These are phyloP conservation scores for Psidium friedrichsthalianum DNA, from an alignment of 345 rosid species.

Conservation along the genomic window DNA sequence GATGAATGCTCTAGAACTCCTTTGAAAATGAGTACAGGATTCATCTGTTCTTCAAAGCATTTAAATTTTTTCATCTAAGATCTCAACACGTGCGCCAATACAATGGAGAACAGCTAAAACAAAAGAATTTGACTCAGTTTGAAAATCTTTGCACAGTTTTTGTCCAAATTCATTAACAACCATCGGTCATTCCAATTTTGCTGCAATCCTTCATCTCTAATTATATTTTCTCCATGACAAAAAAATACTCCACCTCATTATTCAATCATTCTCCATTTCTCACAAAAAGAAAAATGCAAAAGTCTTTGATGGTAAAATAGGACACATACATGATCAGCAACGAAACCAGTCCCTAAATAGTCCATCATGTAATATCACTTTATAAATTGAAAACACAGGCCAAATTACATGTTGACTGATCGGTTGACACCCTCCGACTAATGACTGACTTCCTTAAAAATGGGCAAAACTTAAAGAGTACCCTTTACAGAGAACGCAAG, in stretches of 20 bases:
- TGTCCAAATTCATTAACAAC: neutral
- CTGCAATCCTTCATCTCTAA: neutral
- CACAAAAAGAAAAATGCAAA: rapidly evolving
- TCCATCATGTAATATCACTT: neutral
- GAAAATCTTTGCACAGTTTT: neutral
- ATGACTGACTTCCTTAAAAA: no score
- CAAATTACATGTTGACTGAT: neutral
- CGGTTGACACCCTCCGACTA: neutral
- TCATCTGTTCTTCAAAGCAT: neutral
- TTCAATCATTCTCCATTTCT: neutral
- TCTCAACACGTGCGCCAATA: neutral
- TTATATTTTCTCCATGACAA: neutral
- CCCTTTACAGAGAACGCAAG: neutral
- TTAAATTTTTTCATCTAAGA: neutral
- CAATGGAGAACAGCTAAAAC: neutral
- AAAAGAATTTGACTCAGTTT: neutral
- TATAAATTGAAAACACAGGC: no score
- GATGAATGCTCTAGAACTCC: neutral
- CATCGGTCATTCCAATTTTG: neutral
- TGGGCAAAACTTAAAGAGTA: neutral
- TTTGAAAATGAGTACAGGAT: neutral
- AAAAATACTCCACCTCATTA: neutral
- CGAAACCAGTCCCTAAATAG: neutral
- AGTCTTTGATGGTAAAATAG: neutral
- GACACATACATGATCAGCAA: neutral